Evolutionary conservation across 495 filamentous ascomycete species (phyloP), one percentile per base, ranked within the genome.

Genomic region (Elaphomyces granulatus): DNA sequence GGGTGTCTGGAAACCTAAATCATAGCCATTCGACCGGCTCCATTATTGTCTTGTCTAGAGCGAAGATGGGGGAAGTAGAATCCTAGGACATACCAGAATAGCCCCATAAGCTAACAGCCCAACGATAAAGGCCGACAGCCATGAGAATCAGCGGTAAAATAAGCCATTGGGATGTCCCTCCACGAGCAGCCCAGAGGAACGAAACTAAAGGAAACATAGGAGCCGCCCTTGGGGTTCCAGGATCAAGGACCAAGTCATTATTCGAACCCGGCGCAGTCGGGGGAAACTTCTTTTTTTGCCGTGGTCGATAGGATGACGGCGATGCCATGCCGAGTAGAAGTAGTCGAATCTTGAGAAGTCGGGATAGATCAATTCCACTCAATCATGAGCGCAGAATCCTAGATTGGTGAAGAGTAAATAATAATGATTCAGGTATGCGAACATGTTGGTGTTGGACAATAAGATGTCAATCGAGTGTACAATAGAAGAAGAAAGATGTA

Each of bases 91-190:
- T 61, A 90, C 86, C 87, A 45, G 90, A 98, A 57, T 98, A 95
- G 33, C 84, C 81, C 78, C 90, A 95, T 4, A 96, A 59, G 14
- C 83, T 83, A 32, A 86, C 80, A 32, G 82, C 80, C 90, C 90
- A 96, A 37, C 90, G 68, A 57, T 94, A 94, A 15, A 98, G 73
- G 41, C 87, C 83, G n/a, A 76, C 84, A 10, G 70, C 71, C 83
- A 95, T 94, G 20, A 96, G 60, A 3, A 92, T 79, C 41, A 90
- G 60, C 0, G 90, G 86, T 10, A 98, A 63, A 10, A 84, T 70
- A 44, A 94, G 74, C 92, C 90, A 98, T 86, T 90, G 83, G 17
- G 88, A 93, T 14, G 80, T 72, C 8, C 74, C 74, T 40, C 79
- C 78, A 23, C 84, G 75, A 17, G 87, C 81, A 30, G 87, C 85